A percentile compares a stretch with the other conserved stretches of the same genome.
phyloP scores from a whole-genome alignment of 2,329 filamentous ascomycete species.

The Orbilia ellipsospora region DNA sequence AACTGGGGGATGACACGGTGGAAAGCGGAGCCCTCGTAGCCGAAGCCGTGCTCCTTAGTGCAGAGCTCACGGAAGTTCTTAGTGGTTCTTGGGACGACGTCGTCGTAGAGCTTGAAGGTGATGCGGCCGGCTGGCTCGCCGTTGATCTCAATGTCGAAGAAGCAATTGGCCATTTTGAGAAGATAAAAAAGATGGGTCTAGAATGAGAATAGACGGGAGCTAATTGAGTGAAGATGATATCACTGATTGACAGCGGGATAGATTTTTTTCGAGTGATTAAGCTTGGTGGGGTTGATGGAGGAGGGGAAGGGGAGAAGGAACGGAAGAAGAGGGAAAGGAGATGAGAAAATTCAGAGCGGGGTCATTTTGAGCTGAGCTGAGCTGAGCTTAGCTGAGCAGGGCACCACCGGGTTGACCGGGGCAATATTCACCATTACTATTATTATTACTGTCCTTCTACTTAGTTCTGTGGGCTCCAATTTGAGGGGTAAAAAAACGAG shows the following conservation, averaged over 20 bases:
- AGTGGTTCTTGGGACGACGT: constrained; percentile 81
- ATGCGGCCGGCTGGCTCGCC: constrained; percentile 71
- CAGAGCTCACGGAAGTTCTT: constrained; percentile 83
- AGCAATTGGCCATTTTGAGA: constrained; percentile 41
- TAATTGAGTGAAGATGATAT: constrained; percentile 11
- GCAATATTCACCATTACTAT: too few species aligned
- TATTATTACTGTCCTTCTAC: too few species aligned
- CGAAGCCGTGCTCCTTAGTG: constrained; percentile 86
- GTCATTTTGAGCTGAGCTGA: constrained; percentile 26
- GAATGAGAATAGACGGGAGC: constrained; percentile 8
- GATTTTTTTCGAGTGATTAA: constrained; percentile 7
- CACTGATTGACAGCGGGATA: constrained; percentile 3
- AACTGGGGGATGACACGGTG: constrained; percentile 91
- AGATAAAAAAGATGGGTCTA: constrained; percentile 5
- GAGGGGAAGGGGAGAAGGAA: constrained; percentile 17
- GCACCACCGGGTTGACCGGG: neutral
- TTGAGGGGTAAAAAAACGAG: neutral
- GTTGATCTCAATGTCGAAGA: constrained; percentile 41
- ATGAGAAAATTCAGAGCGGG: constrained; percentile 24
- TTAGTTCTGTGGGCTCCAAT: too few species aligned
- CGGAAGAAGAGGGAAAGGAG: constrained; percentile 24
- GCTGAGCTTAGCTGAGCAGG: neutral
- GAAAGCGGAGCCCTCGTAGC: constrained; percentile 83
- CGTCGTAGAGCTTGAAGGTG: constrained; percentile 88
- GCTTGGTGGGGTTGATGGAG: constrained; percentile 19